These are phyloP conservation scores for Raphanus hybrid DNA, from an alignment of 441 rosid species.

Conservation along the genomic window DNA sequence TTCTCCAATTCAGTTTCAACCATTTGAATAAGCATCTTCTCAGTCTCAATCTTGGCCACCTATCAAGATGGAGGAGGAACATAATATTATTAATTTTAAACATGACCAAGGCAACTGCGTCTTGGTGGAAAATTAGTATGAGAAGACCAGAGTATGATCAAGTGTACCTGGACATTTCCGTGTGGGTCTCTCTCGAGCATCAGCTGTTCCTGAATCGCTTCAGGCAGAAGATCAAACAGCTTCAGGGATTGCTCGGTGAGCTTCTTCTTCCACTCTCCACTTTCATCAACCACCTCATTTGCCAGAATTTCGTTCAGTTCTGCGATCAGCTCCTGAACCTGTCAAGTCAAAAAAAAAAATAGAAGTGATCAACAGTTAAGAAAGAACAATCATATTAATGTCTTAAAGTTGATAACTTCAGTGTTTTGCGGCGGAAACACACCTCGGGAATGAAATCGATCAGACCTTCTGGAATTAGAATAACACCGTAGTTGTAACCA, in stretches of 20 bases:
- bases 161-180: slow-evolving; percentile 95
- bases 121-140: not conserved
- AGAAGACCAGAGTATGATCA: slow-evolving; percentile 24
- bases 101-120: not conserved
- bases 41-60: slow-evolving; percentile 99
- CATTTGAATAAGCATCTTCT: slow-evolving; percentile 99
- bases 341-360: slow-evolving; percentile 30
- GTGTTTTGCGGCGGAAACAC: slow-evolving; percentile 1
- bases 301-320: slow-evolving; percentile 95
- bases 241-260: slow-evolving; percentile 72
- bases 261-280: slow-evolving; percentile 88
- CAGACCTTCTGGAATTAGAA: slow-evolving; percentile 96
- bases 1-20: slow-evolving; percentile 96
- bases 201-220: slow-evolving; percentile 92
- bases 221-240: slow-evolving; percentile 88
- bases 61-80: slow-evolving; percentile 34
- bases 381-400: not conserved
- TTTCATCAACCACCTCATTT: slow-evolving; percentile 78
- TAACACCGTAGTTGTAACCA: slow-evolving; percentile 94
- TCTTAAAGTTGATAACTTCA: slow-evolving; percentile 5
- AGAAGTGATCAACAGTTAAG: slow-evolving; percentile 19
- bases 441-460: slow-evolving; percentile 99
- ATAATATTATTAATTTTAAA: slow-evolving; percentile 16
- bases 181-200: slow-evolving; percentile 99
- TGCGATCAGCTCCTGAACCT: slow-evolving; percentile 94